phyloP scores from a whole-genome alignment of 768 basidiomycete genomes.

The Lactarius trivialis region DNA sequence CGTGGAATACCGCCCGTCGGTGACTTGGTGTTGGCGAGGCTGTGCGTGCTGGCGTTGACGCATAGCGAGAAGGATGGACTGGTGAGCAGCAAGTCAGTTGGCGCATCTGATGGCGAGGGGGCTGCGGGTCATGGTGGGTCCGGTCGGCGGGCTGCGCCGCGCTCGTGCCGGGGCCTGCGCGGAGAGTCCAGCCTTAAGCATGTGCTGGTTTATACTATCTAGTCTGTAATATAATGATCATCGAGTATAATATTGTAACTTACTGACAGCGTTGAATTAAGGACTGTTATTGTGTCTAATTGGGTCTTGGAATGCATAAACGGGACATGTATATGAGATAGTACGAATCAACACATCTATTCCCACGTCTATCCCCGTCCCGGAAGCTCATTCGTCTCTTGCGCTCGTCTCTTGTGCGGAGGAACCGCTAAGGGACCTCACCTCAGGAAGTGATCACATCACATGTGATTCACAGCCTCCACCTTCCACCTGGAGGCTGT shows the following conservation, averaged over 20 bases:
- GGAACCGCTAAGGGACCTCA: too few relatives aligned
- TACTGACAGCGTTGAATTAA: too few relatives aligned
- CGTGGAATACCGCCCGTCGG: conserved; percentile 9
- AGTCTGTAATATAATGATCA: conserved; percentile 5
- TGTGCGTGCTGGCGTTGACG: neutral
- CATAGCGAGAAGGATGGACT: neutral
- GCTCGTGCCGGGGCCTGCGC: neutral
- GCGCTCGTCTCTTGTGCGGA: too few relatives aligned
- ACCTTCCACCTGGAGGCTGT: neutral
- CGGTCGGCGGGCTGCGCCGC: neutral
- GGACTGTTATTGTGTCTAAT: too few relatives aligned
- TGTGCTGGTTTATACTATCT: neutral
- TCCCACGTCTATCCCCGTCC: too few relatives aligned
- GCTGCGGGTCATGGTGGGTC: neutral
- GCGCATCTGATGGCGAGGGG: neutral
- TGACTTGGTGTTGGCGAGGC: conserved; percentile 1
- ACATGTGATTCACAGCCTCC: neutral
- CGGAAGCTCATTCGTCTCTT: too few relatives aligned
- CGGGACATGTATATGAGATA: too few relatives aligned
- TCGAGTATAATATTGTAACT: neutral
- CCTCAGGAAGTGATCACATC: neutral
- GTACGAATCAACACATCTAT: too few relatives aligned
- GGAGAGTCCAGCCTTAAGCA: conserved; percentile 12
- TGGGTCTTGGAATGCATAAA: too few relatives aligned
- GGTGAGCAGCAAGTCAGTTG: neutral